Evolutionary conservation across 306 rosid species (phyloP), one percentile per base, ranked within the genome.

Genomic region (Leucaena leucocephala): DNA sequence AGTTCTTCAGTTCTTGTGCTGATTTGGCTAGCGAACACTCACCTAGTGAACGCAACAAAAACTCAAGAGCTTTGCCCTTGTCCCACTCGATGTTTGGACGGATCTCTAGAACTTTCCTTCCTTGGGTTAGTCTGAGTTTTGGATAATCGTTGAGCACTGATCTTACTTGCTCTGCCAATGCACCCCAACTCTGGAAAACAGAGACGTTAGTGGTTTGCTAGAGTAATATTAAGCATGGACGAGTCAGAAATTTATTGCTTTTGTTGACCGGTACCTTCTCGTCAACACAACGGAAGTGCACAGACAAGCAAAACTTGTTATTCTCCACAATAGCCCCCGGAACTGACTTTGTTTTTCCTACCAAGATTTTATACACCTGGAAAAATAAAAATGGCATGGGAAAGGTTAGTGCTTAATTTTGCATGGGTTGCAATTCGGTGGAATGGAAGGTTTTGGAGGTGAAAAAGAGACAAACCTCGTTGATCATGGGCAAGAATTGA

Each of bases 51-150:
- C 89, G 85, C 1, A 94, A 84, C 85, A 94, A 87, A 80, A 88
- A 94, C 74, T 94, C 95, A 17, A 94, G 90, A 62, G 98, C 98
- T 72, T 86, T 92, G 76, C 98, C 98, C 71, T 94, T 94, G 90
- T 94, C 95, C 98, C 98, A 94, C 86, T 94, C 90, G 84, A 94
- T 92, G 42, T 87, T 86, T 73, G 98, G 98, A 55, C 98, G 90
- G 7, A 94, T 92, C 83, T 94, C 98, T 2, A 95, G 36, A 75
- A 92, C 97, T 86, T 90, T 92, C 70, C 97, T 89, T 69, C 98
- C 98, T 83, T 93, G 94, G 52, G 88, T 91, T 70, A 89, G 82
- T 69, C 58, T 88, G 2, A 95, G 91, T 80, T 91, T 86, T 54
- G 98, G 98, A 80, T 95, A 92, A 34, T 87, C 84, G 77, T 76